Evolutionary conservation across 2,329 filamentous ascomycete species (phyloP).

Genomic region (Aspergillus texensis): DNA sequence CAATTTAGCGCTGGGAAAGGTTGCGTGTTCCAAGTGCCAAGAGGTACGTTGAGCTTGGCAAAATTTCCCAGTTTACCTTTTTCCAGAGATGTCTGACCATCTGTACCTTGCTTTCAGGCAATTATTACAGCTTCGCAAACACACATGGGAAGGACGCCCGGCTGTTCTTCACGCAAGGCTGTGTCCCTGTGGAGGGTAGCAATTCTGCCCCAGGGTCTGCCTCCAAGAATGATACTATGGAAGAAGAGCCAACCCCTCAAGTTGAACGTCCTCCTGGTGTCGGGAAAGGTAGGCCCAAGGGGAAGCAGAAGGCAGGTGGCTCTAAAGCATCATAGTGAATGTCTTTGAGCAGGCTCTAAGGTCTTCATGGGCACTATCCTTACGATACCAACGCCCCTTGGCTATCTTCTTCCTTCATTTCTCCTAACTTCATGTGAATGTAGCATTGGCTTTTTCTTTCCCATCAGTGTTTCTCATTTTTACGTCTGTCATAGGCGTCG

Average conservation of each 20-base stretch:
- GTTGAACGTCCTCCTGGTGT: slow-evolving; percentile 17
- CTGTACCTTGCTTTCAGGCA: slow-evolving; percentile 62
- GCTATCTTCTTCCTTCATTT: background rate
- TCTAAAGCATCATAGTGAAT: slow-evolving; percentile 6
- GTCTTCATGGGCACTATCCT: background rate
- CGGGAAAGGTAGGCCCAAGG: slow-evolving; percentile 34
- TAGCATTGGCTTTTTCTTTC: background rate
- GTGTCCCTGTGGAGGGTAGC: slow-evolving; percentile 54
- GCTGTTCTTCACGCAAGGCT: slow-evolving; percentile 92
- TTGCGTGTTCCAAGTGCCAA: slow-evolving; percentile 90
- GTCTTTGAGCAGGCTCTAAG: background rate
- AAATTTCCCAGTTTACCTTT: background rate
- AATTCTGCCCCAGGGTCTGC: slow-evolving; percentile 26
- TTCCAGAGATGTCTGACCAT: background rate
- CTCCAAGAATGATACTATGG: slow-evolving; percentile 26
- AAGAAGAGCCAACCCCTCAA: slow-evolving; percentile 24
- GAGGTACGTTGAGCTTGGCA: slow-evolving; percentile 65
- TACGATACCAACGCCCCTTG: background rate
- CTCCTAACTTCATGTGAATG: background rate
- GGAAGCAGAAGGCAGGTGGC: slow-evolving; percentile 34
- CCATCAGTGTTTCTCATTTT: background rate
- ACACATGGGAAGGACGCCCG: slow-evolving; percentile 71
- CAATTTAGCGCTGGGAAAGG: slow-evolving; percentile 81
- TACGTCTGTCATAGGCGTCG: background rate
- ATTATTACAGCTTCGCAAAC: slow-evolving; percentile 90